Conservation (phyloP, 495 filamentous ascomycete species). For the Hyphodiscus hymeniophilus region DNA sequence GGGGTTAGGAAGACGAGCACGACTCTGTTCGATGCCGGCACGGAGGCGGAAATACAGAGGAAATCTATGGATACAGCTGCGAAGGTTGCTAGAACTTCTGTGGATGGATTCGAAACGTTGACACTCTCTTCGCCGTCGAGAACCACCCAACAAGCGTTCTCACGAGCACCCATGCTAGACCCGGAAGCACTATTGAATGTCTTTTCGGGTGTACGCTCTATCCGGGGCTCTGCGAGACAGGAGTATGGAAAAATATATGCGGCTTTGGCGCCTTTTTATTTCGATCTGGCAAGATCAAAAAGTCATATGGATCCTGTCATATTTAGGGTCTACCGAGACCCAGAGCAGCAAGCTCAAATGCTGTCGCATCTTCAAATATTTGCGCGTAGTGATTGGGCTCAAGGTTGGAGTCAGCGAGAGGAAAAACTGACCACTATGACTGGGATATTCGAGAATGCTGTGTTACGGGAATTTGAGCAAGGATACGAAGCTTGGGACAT, state of each 20-base stretch:
- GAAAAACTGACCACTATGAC: constrained; percentile 66
- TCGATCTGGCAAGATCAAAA: constrained; percentile 63
- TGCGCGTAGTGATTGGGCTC: constrained; percentile 66
- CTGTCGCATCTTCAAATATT: constrained; percentile 72
- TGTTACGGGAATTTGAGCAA: constrained; percentile 82
- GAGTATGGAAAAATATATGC: constrained; percentile 90
- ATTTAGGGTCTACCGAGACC: constrained; percentile 79
- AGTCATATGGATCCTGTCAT: constrained; percentile 74
- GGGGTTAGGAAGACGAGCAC: constrained; percentile 17
- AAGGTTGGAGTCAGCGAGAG: constrained; percentile 62
- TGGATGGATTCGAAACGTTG: constrained; percentile 36
- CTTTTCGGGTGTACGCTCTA: constrained; percentile 61
- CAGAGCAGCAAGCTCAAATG: constrained; percentile 82
- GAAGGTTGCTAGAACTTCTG: constrained; percentile 10
- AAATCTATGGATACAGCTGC: constrained; percentile 9
- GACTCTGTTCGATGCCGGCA: constrained; percentile 63
- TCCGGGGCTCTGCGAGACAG: constrained; percentile 76
- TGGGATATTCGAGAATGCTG: constrained; percentile 82
- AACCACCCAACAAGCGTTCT: not conserved
- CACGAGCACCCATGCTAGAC: constrained; percentile 34
- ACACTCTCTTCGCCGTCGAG: constrained; percentile 19
- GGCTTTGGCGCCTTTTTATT: constrained; percentile 80
- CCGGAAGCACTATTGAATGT: constrained; percentile 53
- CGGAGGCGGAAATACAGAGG: constrained; percentile 45
- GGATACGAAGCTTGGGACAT: constrained; percentile 87